A percentile compares a stretch with the other conserved stretches of the same genome.
These are phyloP conservation scores for Penicillium odoratum DNA, from an alignment of 495 filamentous ascomycete species.

Conservation along the genomic window DNA sequence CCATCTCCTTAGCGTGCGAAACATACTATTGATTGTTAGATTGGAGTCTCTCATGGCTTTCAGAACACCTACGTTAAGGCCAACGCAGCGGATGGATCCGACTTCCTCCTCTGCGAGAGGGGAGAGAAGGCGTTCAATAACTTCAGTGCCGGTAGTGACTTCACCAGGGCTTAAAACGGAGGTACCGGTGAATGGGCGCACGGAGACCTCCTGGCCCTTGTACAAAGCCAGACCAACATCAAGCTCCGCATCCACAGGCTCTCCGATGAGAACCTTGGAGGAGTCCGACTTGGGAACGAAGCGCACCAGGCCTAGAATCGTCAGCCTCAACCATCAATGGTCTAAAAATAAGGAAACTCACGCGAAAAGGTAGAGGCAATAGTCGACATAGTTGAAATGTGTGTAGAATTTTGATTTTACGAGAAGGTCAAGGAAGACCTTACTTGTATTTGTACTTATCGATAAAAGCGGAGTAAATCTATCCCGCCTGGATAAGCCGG, in stretches of 20 bases:
- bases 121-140: conserved; percentile 54
- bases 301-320: conserved; percentile 54
- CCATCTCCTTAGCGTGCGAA: conserved; percentile 74
- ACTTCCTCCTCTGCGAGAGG: conserved; percentile 50
- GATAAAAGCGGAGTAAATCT: conserved; percentile 21
- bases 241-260: conserved; percentile 53
- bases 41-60: background rate
- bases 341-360: too few species aligned
- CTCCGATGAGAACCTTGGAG: conserved; percentile 54
- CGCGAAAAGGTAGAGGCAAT: conserved; percentile 48
- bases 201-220: conserved; percentile 54
- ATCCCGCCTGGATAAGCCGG: conserved; percentile 18
- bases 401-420: background rate
- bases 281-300: conserved; percentile 56
- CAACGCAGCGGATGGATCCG: conserved; percentile 65
- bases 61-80: conserved; percentile 60
- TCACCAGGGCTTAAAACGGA: conserved; percentile 55
- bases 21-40: conserved; percentile 53
- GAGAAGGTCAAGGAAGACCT: conserved; percentile 4
- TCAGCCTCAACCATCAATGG: conserved; percentile 4
- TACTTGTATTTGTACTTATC: conserved; percentile 13
- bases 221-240: conserved; percentile 57
- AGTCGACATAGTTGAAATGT: conserved; percentile 34
- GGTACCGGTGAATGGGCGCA: conserved; percentile 53
- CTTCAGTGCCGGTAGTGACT: conserved; percentile 48